phyloP scores from a whole-genome alignment of 2,329 filamentous ascomycete species.

The Colletotrichum sp. region DNA sequence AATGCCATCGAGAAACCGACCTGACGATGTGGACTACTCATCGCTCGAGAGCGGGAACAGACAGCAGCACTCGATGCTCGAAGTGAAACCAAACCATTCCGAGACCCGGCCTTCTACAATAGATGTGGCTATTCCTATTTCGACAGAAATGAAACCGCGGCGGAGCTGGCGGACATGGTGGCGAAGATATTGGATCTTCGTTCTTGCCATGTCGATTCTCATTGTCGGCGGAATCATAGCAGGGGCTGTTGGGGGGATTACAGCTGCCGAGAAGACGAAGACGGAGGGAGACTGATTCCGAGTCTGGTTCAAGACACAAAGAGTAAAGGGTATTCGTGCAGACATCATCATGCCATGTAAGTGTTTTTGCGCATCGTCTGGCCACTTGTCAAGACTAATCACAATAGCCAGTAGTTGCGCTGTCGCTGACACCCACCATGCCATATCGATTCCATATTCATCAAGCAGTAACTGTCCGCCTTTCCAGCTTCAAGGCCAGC shows the following conservation, averaged over 20 bases:
- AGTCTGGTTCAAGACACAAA: not conserved
- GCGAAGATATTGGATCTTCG: slow-evolving; percentile 13
- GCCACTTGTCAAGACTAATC: not conserved
- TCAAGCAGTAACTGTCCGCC: not conserved
- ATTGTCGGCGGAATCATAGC: slow-evolving; percentile 11
- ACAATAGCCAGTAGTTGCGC: not conserved
- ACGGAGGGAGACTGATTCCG: not conserved
- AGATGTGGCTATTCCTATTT: slow-evolving; percentile 7
- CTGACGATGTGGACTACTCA: not conserved
- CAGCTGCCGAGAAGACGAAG: not conserved
- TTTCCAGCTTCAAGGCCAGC: not conserved
- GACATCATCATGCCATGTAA: not conserved
- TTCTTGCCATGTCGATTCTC: slow-evolving; percentile 9
- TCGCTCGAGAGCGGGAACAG: not conserved
- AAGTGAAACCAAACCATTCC: not conserved
- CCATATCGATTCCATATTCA: not conserved
- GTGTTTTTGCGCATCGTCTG: not conserved
- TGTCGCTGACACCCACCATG: not conserved
- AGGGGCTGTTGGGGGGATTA: slow-evolving; percentile 4
- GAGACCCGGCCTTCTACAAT: not conserved
- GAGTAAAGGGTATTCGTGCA: not conserved
- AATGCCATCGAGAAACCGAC: not conserved
- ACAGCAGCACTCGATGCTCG: not conserved
- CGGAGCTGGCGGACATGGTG: not conserved
- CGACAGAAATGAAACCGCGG: not conserved